Base-by-base conservation (phyloP, 2,329 filamentous ascomycete species). In the Teratosphaeria epicoccoides region DNA sequence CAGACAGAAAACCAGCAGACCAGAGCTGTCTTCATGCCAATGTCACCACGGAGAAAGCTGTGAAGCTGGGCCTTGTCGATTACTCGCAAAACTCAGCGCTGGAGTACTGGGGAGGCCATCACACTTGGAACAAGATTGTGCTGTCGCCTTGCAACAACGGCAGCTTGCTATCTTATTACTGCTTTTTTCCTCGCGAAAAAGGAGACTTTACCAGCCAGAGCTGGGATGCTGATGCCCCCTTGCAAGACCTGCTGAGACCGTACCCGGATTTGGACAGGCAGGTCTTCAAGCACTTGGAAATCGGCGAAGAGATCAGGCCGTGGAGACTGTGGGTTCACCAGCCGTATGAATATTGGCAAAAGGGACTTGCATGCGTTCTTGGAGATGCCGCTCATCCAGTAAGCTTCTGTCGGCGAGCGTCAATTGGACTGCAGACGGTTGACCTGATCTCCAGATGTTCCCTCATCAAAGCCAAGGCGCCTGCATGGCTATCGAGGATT, bases 31-130 rank as follows among this genome's bases (percentile, higher is more conserved):
- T 84, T 0, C 83, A 85, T 63, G 75, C 79, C 55, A 86, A 84
- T 61, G 79, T 86, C 51, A 67, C 67, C 20, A 83, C 81, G 0
- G 77, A 79, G 33, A 74, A 83, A n/a, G 80, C 79, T 1, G 73
- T 80, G 25, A 71, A 72, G 52, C 70, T 79, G 1, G 82, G 82
- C 2, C 73, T 85, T 0, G 74, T 80, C 26, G 80, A 85, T 63
- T 85, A 83, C 66, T 80, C 80, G 0, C 61, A 74, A 28, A 65
- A 85, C 67, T 71, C 65, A 24, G 82, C 82, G 0, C 70, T 87
- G 0, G 80, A 87, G 65, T 86, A 84, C 70, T 86, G 83, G 83
- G 83, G 83, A 24, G 83, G 83, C 1, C 76, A 81, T 49, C 78
- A 82, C 51, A 80, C 79, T 60, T 58, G 53, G 46, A 79, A 85